These are phyloP conservation scores for Colletotrichum trifolii DNA, from an alignment of 2,329 filamentous ascomycete genomes.

Conservation along the genomic window DNA sequence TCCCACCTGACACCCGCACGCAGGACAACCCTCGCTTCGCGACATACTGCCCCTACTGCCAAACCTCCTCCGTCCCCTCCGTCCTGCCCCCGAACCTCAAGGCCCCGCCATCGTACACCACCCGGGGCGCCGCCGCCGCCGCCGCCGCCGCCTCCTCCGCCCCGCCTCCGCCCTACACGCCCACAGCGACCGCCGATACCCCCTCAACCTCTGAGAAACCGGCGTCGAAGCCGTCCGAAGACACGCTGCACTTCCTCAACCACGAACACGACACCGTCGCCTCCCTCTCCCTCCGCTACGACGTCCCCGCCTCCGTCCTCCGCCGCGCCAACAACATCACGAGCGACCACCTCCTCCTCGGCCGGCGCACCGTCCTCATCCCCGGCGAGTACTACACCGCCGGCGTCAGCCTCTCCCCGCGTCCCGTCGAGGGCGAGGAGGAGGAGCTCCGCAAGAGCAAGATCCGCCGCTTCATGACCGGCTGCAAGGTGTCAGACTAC, in stretches of 20 bases:
- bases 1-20: constrained; percentile 6
- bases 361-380: constrained; percentile 76
- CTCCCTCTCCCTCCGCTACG: constrained; percentile 78
- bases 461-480: constrained; percentile 82
- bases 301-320: constrained; percentile 71
- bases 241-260: constrained; percentile 80
- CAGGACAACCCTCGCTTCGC: constrained; percentile 76
- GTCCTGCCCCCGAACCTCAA: constrained; percentile 70
- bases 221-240: constrained; percentile 55
- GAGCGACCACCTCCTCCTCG: constrained; percentile 77
- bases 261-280: constrained; percentile 74
- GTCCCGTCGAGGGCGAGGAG: constrained; percentile 78
- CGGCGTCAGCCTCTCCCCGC: constrained; percentile 74
- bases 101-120: constrained; percentile 74
- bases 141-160: constrained; percentile 40
- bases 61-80: constrained; percentile 72
- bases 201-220: constrained; percentile 44
- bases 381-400: constrained; percentile 77
- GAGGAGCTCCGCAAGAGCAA: constrained; percentile 77
- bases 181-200: constrained; percentile 4
- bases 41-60: constrained; percentile 79
- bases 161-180: constrained; percentile 55
- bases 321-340: constrained; percentile 76
- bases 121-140: constrained; percentile 40
- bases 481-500: constrained; percentile 81